Evolutionary conservation across 2,329 filamentous ascomycete species (phyloP), one percentile per base, ranked within the genome.

Genomic region (Venturia pyrina): DNA sequence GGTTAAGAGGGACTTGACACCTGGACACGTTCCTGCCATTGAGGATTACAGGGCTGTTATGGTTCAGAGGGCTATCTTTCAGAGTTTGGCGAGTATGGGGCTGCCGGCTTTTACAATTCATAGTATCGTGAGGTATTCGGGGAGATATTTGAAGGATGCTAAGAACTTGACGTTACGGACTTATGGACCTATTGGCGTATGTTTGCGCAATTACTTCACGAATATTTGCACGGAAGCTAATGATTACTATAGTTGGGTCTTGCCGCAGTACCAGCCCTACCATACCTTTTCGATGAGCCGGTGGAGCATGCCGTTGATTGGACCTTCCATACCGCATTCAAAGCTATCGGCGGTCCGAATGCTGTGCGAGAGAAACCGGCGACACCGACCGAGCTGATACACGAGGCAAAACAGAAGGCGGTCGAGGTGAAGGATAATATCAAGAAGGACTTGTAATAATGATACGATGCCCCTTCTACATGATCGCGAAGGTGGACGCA

Each of bases 31-130:
- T 37, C 79, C 90, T 5, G 87, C 92, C 6, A 83, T 96, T 43
- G 92, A 99, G 71, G 93, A 99, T 75, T 99, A 90, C 73, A 82
- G 92, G 56, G 88, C 90, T 17, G 91, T 99, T 6, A 96, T 97
- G 89, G 88, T 87, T 32, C 91, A 99, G 79, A 82, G 95, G 69
- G 93, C 87, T 1, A 83, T 97, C 28, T 99, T 99, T 78, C 95
- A 99, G 78, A 87, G 86, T 69, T 68, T 99, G 61, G 95, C 95
- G 0, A 91, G 87, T 72, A 99, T 99, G 95, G 95, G 91, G 1
- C 77, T 98, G 70, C 95, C 93, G 0, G 93, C 93, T 0, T 91
- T 97, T 68, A 96, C 92, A 0, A 96, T 98, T 66, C 93, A 97
- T 77, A 92, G 88, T 68, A 89, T 98, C 6, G 95, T 99, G 63